Base-by-base conservation (phyloP, 768 basidiomycete species). In the Phylloporus sp. region DNA sequence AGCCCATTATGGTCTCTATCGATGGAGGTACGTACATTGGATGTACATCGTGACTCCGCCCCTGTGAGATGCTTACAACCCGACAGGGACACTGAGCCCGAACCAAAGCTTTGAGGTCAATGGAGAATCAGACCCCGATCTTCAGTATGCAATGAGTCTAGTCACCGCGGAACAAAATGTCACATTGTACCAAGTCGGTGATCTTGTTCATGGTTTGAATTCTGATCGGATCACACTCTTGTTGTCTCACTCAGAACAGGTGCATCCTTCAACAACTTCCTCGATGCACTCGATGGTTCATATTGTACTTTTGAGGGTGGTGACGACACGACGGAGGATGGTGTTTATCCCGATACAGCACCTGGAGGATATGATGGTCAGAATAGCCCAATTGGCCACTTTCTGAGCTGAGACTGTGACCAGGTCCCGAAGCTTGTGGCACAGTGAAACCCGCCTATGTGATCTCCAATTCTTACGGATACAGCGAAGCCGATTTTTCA, bases 41-140 rank as follows among this genome's bases (percentile, higher is more conserved):
- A 16, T 47, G 3, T 7, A 10, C 23, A n/a, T 29, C 15, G n/a
- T 36, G 8, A 12, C 31, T n/a, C 28, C 7, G 15, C 13, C 6
- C 34, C 12, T 8, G 7, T 28, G 31, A 22, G 5, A 39, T 26
- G 26, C 20, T 55, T 54, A 45, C 15, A 70, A 18, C 59, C 65
- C n/a, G 56, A 73, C 75, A 46, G 73, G 73, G 12, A 70, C 56
- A 35, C 79, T 81, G 53, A 77, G 71, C 3, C 65, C 70, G 16
- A 63, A 77, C 22, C 60, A 69, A 36, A 65, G 57, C 20, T 74
- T 75, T 43, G 35, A 35, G 16, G 57, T 60, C 38, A 82, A 85
- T 45, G 81, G 76, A 18, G 88, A 88, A 72, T 84, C 85, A 24
- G 76, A 84, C 60, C 77, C 89, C 4, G 88, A 90, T 62, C 79